Percentiles rank a stretch among this genome's conserved stretches.
Conservation (phyloP, 1,139 yeast genomes). For the Ogataea hybrid region DNA sequence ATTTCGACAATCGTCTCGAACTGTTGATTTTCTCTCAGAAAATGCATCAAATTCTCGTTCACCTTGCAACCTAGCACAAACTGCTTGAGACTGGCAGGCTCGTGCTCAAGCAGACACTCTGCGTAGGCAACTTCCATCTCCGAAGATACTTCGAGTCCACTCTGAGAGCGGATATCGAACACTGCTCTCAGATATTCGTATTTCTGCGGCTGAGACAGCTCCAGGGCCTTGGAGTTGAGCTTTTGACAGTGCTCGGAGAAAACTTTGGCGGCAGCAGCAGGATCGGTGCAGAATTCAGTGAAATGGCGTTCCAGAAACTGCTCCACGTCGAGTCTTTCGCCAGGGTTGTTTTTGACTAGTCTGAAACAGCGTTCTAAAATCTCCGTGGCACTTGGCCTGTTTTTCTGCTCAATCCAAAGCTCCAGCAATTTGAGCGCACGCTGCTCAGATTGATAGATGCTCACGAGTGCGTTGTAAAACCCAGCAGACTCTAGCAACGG, state of each 20-base stretch:
- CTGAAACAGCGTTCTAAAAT: slow-evolving; percentile 43
- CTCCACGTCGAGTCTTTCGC: slow-evolving; percentile 38
- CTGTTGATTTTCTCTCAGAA: slow-evolving; percentile 33
- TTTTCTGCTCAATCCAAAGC: slow-evolving; percentile 34
- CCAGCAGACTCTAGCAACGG: slow-evolving; percentile 51
- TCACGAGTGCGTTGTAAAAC: slow-evolving; percentile 57
- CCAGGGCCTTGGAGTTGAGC: slow-evolving; percentile 39
- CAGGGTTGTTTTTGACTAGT: slow-evolving; percentile 30
- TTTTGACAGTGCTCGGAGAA: slow-evolving; percentile 39
- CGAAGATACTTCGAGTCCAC: slow-evolving; percentile 9
- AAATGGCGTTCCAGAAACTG: slow-evolving; percentile 40
- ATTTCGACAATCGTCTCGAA: slow-evolving; percentile 36
- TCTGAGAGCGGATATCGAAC: slow-evolving; percentile 19
- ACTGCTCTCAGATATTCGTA: slow-evolving; percentile 34
- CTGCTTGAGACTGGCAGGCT: slow-evolving; percentile 21
- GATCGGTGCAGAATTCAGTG: slow-evolving; percentile 37
- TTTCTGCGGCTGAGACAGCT: slow-evolving; percentile 31
- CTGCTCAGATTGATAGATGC: slow-evolving; percentile 53
- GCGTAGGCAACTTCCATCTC: slow-evolving; percentile 35
- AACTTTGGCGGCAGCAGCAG: slow-evolving; percentile 37
- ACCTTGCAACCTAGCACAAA: slow-evolving; percentile 22
- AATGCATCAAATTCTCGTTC: slow-evolving; percentile 26
- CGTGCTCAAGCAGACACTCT: slow-evolving; percentile 33
- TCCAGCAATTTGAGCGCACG: slow-evolving; percentile 49
- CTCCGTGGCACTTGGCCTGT: slow-evolving; percentile 5